phyloP scores from a whole-genome alignment of 1,139 yeast species.

The Pichia sp. region DNA sequence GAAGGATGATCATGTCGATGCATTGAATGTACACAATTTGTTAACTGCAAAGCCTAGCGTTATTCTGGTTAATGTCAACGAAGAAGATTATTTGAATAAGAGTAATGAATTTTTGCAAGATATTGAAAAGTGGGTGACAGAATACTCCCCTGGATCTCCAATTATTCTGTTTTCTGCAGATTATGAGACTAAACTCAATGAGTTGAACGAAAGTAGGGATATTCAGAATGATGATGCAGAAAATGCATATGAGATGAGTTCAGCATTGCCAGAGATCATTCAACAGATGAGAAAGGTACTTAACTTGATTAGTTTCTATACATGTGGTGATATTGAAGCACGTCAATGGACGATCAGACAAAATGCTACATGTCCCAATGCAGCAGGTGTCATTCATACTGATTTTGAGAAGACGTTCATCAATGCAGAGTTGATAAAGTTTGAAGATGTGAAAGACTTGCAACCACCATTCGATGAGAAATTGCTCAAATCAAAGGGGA shows the following conservation, averaged over 20 bases:
- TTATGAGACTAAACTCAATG: slow-evolving; percentile 36
- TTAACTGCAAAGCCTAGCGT: slow-evolving; percentile 96
- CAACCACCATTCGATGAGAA: slow-evolving; percentile 60
- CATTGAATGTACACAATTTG: slow-evolving; percentile 66
- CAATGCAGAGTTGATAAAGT: slow-evolving; percentile 79
- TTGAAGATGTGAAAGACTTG: slow-evolving; percentile 47
- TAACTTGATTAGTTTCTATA: slow-evolving; percentile 76
- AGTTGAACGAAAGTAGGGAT: slow-evolving; percentile 64
- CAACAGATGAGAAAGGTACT: slow-evolving; percentile 76
- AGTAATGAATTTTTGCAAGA: slow-evolving; percentile 89
- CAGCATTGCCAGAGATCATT: slow-evolving; percentile 86
- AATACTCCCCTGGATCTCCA: slow-evolving; percentile 86
- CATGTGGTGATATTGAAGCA: slow-evolving; percentile 73
- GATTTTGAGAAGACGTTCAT: slow-evolving; percentile 75
- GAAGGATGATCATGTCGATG: slow-evolving; percentile 84
- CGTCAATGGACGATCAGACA: slow-evolving; percentile 87
- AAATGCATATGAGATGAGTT: slow-evolving; percentile 79
- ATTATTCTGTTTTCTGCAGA: slow-evolving; percentile 93
- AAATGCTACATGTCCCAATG: slow-evolving; percentile 81
- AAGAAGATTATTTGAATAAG: slow-evolving; percentile 91
- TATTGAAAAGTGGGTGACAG: slow-evolving; percentile 97
- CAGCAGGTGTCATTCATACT: slow-evolving; percentile 82
- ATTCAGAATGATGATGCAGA: slow-evolving; percentile 89
- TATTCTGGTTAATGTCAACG: slow-evolving; percentile 89
- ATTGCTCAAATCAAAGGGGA: slow-evolving; percentile 80